Evolutionary conservation across 2,329 filamentous ascomycete species (phyloP), one percentile per base, ranked within the genome.

Genomic region (Monilinia aucupariae): DNA sequence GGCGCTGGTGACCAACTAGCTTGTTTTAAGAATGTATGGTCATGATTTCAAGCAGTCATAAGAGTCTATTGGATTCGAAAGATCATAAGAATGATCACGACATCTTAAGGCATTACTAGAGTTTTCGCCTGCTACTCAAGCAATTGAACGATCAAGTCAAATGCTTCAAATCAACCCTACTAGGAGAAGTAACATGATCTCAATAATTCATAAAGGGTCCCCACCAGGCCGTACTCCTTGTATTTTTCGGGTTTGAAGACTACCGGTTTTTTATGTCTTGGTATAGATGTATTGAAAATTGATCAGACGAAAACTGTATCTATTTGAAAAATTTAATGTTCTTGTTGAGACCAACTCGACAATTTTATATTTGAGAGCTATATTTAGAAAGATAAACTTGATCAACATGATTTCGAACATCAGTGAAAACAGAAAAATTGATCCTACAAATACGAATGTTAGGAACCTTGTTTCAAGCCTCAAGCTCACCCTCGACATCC

Each of bases 391-490:
- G 45, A 32, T 58, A 34, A 41, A 43, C 52, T 48, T 49, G 32
- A 50, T 62, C 43, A 50, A 43, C 52, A 43, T 58, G n/a, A 43
- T 58, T 22, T 49, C 37, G 59, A 62, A 58, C 52, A 58, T 58
- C 32, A 9, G 34, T 13, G 52, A 30, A 58, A 55, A 25, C 20
- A 58, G 50, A 25, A 30, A 58, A 27, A 47, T 17, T 25, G 32
- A 12, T 20, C 25, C 43, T 13, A 27, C 12, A 34, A 7, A 39
- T 20, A 32, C 30, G 52, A 39, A 58, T 50, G 50, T n/a, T 52
- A 25, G 65, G 65, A 67, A 68, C 66, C 56, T 58, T 61, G 53
- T 67, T 66, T 64, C 39, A 34, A 20, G 25, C 58, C 30, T 30
- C 30, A 59, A 39, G 27, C 48, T 45, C 15, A 58, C 55, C 59